Percentiles rank a stretch among this genome's conserved stretches.
Evolutionary conservation across 2,329 filamentous ascomycete species (phyloP).

Genomic region (Aspergillus transmontanensis): DNA sequence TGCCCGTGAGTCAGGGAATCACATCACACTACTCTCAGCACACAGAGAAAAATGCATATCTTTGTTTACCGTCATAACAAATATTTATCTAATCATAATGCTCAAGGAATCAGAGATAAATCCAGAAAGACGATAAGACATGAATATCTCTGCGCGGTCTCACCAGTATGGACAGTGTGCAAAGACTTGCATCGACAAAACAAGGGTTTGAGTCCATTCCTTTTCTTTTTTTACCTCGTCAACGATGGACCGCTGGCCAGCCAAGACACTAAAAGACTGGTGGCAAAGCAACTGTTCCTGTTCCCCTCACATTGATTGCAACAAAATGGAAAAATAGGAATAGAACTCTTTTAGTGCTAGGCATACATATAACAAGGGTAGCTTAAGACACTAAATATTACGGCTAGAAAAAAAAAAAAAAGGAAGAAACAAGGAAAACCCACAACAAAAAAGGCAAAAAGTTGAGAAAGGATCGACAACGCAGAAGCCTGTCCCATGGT

Average conservation of each 20-base stretch:
- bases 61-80: background rate
- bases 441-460: background rate
- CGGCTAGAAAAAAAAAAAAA: background rate
- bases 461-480: conserved; percentile 26
- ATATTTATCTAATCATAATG: too few relatives aligned
- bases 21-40: too few relatives aligned
- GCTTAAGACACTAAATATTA: background rate
- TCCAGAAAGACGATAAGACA: background rate
- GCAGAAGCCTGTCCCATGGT: conserved; percentile 27
- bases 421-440: background rate
- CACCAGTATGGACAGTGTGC: conserved; percentile 6
- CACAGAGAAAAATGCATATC: background rate
- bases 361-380: background rate
- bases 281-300: conserved; percentile 12
- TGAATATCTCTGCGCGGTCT: conserved; percentile 1
- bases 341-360: background rate
- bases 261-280: conserved; percentile 17
- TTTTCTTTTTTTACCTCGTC: background rate
- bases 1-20: background rate
- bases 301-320: background rate
- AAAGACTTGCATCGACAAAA: conserved; percentile 17
- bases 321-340: background rate
- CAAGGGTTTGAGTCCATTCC: conserved; percentile 20
- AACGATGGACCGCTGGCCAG: background rate
- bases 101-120: background rate